phyloP scores from a whole-genome alignment of 768 basidiomycete species.

The Leccinum broughii region DNA sequence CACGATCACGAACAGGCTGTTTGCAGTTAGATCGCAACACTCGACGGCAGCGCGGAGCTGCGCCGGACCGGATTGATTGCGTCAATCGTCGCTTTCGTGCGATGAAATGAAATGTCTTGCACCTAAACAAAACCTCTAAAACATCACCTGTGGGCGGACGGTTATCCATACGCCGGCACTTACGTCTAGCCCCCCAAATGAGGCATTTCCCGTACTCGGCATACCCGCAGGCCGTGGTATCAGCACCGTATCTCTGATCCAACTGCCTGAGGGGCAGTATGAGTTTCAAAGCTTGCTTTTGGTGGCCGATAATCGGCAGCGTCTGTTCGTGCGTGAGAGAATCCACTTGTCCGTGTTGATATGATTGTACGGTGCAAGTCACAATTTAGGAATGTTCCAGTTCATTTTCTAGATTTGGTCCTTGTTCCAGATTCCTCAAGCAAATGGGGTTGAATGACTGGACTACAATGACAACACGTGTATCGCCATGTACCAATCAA shows the following conservation, averaged over 20 bases:
- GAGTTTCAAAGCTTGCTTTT: conserved; percentile 23
- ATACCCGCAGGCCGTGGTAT: conserved; percentile 18
- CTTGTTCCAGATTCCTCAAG: conserved; percentile 19
- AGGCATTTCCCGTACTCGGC: conserved; percentile 6
- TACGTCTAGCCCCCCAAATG: conserved; percentile 5
- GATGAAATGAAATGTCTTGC: not conserved
- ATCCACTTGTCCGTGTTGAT: conserved; percentile 14
- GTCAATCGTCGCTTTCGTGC: conserved; percentile 10
- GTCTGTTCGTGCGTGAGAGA: conserved; percentile 30
- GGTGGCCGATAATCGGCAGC: conserved; percentile 21
- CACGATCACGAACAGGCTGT: conserved; percentile 13
- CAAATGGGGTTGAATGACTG: conserved; percentile 9
- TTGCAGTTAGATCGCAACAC: conserved; percentile 8
- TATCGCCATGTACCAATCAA: conserved; percentile 18
- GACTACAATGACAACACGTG: conserved; percentile 23
- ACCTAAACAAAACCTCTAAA: conserved; percentile 1
- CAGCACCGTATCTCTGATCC: conserved; percentile 23
- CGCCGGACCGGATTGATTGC: conserved; percentile 19
- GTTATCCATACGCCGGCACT: not conserved
- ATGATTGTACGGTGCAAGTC: conserved; percentile 27
- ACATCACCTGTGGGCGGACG: not conserved
- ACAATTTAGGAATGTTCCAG: conserved; percentile 24
- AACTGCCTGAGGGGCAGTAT: conserved; percentile 20
- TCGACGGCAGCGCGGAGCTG: conserved; percentile 9
- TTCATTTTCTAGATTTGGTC: conserved; percentile 25